These are phyloP conservation scores for Daedaleopsis nitida DNA, from an alignment of 768 basidiomycete genomes.

Conservation along the genomic window DNA sequence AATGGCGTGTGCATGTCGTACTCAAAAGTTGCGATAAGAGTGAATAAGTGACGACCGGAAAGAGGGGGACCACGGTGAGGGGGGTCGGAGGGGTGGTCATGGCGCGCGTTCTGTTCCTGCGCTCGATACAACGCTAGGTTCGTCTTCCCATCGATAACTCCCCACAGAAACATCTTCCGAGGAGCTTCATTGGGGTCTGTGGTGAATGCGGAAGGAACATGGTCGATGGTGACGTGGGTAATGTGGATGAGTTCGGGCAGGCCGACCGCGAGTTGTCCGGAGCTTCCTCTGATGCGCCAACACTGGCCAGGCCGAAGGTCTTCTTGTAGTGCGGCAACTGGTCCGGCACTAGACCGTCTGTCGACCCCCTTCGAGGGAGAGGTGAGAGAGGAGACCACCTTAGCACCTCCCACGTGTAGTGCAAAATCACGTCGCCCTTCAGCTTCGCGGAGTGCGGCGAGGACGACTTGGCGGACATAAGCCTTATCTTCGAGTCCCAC, in stretches of 20 bases:
- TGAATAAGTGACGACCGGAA: neutral
- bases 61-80: neutral
- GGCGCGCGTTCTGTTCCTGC: neutral
- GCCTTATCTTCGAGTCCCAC: neutral
- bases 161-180: neutral
- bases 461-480: neutral
- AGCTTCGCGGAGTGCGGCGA: neutral
- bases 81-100: neutral
- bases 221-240: slow-evolving; percentile 1
- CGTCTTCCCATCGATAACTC: neutral
- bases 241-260: neutral
- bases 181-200: neutral
- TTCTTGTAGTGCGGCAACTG: neutral
- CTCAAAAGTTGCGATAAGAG: neutral
- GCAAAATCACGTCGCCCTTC: neutral
- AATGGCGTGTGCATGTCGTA: neutral
- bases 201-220: slow-evolving; percentile 2
- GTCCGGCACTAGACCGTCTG: neutral
- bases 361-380: neutral
- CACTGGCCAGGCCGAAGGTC: neutral
- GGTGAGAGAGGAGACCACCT: neutral
- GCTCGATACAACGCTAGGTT: neutral
- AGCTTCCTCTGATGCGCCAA: neutral
- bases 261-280: neutral
- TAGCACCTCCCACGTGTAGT: neutral